Evolutionary conservation across 169 alveolate genomes (phyloP).

Genomic region (Toxoplasma gondii): DNA sequence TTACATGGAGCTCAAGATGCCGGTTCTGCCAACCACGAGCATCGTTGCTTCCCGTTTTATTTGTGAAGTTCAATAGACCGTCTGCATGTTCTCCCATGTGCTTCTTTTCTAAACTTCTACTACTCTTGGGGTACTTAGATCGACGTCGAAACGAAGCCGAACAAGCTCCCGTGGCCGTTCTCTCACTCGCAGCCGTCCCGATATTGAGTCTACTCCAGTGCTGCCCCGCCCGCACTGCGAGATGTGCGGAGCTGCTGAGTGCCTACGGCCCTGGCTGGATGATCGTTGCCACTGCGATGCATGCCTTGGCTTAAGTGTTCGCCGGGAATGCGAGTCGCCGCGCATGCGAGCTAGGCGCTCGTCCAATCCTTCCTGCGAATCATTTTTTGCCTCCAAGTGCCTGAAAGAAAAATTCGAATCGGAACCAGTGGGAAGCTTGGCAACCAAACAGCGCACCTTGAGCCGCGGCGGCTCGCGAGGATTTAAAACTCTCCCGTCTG

Average conservation of each 20-base stretch:
- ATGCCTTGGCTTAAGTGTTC: not conserved
- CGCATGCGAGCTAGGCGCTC: not conserved
- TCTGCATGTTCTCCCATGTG: too few relatives aligned
- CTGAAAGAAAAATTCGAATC: not conserved
- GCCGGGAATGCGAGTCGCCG: conserved; percentile 21
- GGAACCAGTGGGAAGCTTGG: not conserved
- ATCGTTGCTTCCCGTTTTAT: too few relatives aligned
- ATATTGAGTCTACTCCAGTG: not conserved
- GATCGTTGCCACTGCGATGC: conserved; percentile 41
- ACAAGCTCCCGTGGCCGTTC: not conserved
- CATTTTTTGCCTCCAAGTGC: conserved; percentile 35
- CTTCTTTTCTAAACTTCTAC: too few relatives aligned
- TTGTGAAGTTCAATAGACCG: too few relatives aligned
- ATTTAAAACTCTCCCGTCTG: not conserved
- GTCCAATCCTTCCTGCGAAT: conserved; percentile 23
- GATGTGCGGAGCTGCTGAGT: conserved; percentile 37
- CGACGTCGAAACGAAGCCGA: not conserved
- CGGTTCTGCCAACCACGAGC: too few relatives aligned
- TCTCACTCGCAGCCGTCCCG: not conserved
- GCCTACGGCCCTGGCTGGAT: conserved; percentile 32
- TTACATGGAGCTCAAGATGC: too few relatives aligned
- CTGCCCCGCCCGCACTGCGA: conserved; percentile 44
- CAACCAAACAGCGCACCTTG: not conserved
- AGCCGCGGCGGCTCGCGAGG: not conserved
- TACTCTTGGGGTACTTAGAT: not conserved